phyloP scores from a whole-genome alignment of 352 stramenopile species.

The Pythium pyrilobum region DNA sequence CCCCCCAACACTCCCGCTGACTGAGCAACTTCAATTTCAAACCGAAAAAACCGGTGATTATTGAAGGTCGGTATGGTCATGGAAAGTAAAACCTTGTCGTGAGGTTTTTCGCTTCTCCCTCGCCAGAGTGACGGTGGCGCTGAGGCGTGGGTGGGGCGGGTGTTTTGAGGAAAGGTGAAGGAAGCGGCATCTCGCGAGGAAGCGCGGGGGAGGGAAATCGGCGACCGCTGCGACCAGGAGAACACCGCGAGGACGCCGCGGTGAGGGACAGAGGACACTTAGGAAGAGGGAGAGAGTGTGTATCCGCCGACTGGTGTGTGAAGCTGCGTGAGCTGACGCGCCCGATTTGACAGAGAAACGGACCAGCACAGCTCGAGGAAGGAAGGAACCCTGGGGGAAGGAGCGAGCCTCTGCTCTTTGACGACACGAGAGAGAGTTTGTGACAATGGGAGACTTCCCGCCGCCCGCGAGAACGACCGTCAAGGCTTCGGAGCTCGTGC shows the following conservation, averaged over 20 bases:
- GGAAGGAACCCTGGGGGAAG: not conserved
- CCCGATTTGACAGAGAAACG: not conserved
- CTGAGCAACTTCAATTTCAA: not conserved
- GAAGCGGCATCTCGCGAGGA: conserved; percentile 3
- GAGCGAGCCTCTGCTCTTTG: too few relatives aligned
- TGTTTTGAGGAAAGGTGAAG: conserved; percentile 15
- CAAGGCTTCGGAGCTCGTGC: conserved; percentile 70
- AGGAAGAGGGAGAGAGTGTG: not conserved
- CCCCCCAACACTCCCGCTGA: too few relatives aligned
- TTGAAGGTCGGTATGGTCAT: not conserved
- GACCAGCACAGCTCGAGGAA: too few relatives aligned
- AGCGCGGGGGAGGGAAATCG: not conserved
- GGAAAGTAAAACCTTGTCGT: too few relatives aligned
- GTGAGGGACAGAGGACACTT: not conserved
- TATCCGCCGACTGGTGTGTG: not conserved
- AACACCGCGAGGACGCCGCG: too few relatives aligned
- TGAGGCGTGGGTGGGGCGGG: conserved; percentile 7
- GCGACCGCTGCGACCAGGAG: too few relatives aligned
- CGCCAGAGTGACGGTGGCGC: conserved; percentile 3
- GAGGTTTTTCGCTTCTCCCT: conserved; percentile 16
- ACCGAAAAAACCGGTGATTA: too few relatives aligned
- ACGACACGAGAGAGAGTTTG: too few relatives aligned
- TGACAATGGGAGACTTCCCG: conserved; percentile 67
- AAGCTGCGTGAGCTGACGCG: not conserved
- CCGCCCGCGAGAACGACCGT: conserved; percentile 50